Percentiles rank a stretch among this genome's conserved stretches.
phyloP scores from a whole-genome alignment of 768 basidiomycete species.

The Kondoa subrosea region DNA sequence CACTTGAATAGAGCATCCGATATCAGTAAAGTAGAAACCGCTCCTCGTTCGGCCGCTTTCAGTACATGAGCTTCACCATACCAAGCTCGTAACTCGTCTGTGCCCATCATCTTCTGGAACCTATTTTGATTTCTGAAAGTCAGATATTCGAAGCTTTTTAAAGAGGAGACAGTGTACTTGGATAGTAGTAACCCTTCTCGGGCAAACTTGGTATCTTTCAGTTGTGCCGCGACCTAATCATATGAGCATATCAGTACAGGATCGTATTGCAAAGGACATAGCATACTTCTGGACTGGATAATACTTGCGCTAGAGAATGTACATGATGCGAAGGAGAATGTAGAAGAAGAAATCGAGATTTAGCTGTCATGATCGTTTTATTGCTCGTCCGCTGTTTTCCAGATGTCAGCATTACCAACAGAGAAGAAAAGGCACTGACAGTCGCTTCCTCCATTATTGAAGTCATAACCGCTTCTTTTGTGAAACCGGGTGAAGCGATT shows the following conservation, averaged over 20 bases:
- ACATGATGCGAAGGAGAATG: constrained; percentile 88
- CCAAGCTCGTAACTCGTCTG: constrained; percentile 92
- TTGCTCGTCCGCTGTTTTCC: constrained; percentile 49
- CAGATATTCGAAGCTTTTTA: background rate
- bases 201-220: constrained; percentile 93
- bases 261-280: background rate
- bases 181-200: constrained; percentile 80
- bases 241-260: background rate
- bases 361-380: constrained; percentile 58
- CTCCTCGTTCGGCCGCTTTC: constrained; percentile 79
- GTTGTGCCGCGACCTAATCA: constrained; percentile 48
- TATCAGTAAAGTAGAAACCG: constrained; percentile 82
- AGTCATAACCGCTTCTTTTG: constrained; percentile 69
- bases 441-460: constrained; percentile 67
- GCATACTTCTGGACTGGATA: constrained; percentile 80
- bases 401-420: background rate
- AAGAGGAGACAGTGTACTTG: constrained; percentile 40
- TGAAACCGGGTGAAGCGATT: constrained; percentile 93
- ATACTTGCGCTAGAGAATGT: constrained; percentile 80
- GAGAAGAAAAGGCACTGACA: constrained; percentile 13
- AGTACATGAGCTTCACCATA: constrained; percentile 90
- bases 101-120: constrained; percentile 94
- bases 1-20: constrained; percentile 60
- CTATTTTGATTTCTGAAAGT: constrained; percentile 35
- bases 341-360: constrained; percentile 73